Evolutionary conservation across 192 early-diverging fungal genomes (phyloP), one percentile per base, ranked within the genome.

Genomic region (Thamnidium elegans): DNA sequence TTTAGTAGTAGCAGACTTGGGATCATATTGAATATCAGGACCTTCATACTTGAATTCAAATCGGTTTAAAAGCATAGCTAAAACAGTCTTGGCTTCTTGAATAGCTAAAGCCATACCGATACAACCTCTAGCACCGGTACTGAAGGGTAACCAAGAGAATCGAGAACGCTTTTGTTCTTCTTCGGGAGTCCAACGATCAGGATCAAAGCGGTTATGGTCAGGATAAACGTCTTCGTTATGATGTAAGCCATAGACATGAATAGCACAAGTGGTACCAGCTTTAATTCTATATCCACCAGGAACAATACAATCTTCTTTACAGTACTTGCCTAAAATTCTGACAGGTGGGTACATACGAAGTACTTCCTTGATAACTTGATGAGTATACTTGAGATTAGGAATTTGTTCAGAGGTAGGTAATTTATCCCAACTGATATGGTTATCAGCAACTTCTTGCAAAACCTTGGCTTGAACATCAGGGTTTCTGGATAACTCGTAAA

Each of bases 61-160:
- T 15, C 62, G 63, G n/a, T 68, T 61, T 19, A 87, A 61, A 39
- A 84, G 42, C 61, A 72, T 76, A 26, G 80, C 78, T 43, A 84
- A 50, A 1, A 78, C 78, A 7, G 80, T 74, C 17, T 78, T 81
- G 9, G 75, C 79, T 60, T 87, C 85, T 70, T 79, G 74, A 50
- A 87, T 39, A 14, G 85, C 84, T 73, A 87, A 83, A 31, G 23
- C 50, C 67, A 63, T 74, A 36, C 74, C 74, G 42, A 76, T 76
- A 64, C 74, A 76, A n/a, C 55, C 65, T 15, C 74, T 52, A 34
- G 65, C 58, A 14, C 73, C 73, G 19, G 64, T 60, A 42, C 65
- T 70, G 34, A 75, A 75, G n/a, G 68, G 74, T n/a, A 76, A 47
- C 68, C 68, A 76, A 21, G 74, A 48, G 47, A 55, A 63, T 6